Evolutionary conservation across 345 rosid species (phyloP), one percentile per base, ranked within the genome.

Genomic region (Chamaenerion angustifolium): DNA sequence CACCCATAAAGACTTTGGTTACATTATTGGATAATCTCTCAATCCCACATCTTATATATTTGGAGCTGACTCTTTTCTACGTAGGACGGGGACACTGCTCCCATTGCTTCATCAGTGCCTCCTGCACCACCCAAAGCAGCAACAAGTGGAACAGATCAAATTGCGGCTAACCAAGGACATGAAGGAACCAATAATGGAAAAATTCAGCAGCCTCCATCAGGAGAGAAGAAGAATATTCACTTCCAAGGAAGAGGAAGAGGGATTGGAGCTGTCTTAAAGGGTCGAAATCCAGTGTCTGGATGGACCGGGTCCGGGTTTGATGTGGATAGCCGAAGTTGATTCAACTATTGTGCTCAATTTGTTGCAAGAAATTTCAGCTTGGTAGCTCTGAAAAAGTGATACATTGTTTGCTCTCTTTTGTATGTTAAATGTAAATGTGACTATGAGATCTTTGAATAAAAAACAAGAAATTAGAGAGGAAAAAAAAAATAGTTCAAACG

Each of bases 1-100:
- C 37, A 31, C 7, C 37, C 10, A 31, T 31, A 31, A 31, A 31
- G 10, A 31, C 1, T 31, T 31, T 8, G 37, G 37, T 31, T 31
- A 7, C 37, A 31, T 31, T 31, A 31, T 31, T 7, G 3, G 37
- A 31, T 31, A 12, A 18, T 43, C 45, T 52, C 47, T 10, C 10
- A 31, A 31, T 5, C 5, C 7, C 37, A 31, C 37, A 31, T 3
- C 6, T 7, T 5, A 23, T 2, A 2, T 5, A 23, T 5, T 31
- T 31, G 3, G 37, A 31, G 37, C 37, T 8, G 37, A 19, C 3
- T 42, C 12, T 27, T 16, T 12, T 58, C 66, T 68, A 17, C 58
- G 41, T 67, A 76, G 86, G 82, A 70, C 42, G 72, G 57, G 45
- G 75, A 57, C 60, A 46, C 66, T 25, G 51, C 40, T 21, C 12